A percentile compares a stretch with the other conserved stretches of the same genome.
phyloP scores from a whole-genome alignment of 2,329 filamentous ascomycete genomes.

The Byssothecium circinans region DNA sequence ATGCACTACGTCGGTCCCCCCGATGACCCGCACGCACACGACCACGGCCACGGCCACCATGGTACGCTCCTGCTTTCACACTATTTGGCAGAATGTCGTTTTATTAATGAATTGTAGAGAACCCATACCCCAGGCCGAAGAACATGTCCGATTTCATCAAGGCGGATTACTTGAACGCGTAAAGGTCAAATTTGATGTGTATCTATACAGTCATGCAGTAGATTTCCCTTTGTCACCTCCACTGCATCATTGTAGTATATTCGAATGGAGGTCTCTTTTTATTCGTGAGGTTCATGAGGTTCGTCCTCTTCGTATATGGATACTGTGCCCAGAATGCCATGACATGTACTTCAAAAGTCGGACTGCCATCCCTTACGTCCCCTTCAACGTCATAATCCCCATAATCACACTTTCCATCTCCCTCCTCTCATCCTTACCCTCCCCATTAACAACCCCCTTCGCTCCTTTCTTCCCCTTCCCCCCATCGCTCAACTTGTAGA shows the following conservation, averaged over 20 bases:
- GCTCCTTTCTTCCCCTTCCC: constrained; percentile 35
- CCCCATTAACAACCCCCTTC: constrained; percentile 21
- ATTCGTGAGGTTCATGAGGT: constrained; percentile 3
- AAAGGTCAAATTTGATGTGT: constrained; percentile 27
- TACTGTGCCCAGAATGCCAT: constrained; percentile 2
- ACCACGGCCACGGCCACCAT: constrained; percentile 50
- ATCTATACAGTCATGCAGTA: constrained; percentile 29
- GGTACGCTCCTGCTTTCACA: constrained; percentile 13
- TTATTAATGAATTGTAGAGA: constrained; percentile 30
- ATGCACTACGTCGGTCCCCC: constrained; percentile 92
- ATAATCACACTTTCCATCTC: constrained; percentile 71
- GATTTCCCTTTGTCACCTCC: constrained; percentile 5
- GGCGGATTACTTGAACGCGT: constrained; percentile 83
- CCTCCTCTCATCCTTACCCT: constrained; percentile 47
- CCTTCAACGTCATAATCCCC: constrained; percentile 76
- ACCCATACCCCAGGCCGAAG: constrained; percentile 72
- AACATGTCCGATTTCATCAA: constrained; percentile 95
- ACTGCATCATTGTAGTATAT: constrained; percentile 39
- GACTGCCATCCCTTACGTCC: constrained; percentile 51
- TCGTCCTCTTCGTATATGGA: not conserved
- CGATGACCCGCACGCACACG: constrained; percentile 68
- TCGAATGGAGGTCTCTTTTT: constrained; percentile 25
- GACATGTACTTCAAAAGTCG: too few species aligned
- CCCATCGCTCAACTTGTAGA: constrained; percentile 74
- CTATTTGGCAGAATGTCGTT: constrained; percentile 1